These are phyloP conservation scores for Candida adriatica DNA, from an alignment of 805 yeast genomes.

Conservation along the genomic window DNA sequence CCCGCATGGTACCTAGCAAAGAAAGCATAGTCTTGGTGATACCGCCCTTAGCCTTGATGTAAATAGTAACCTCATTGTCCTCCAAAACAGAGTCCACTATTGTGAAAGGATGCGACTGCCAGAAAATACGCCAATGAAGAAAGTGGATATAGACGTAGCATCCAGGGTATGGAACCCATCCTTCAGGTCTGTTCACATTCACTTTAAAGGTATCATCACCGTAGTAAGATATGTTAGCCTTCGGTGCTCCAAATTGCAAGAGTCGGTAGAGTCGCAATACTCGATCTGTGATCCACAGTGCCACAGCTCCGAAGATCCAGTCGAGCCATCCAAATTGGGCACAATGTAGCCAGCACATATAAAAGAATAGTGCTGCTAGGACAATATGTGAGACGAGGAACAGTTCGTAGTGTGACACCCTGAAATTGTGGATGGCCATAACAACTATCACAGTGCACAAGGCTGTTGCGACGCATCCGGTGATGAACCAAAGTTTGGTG, in stretches of 20 bases:
- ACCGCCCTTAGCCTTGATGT: constrained; percentile 49
- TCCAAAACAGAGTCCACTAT: constrained; percentile 35
- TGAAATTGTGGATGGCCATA: constrained; percentile 32
- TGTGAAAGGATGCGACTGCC: constrained; percentile 75
- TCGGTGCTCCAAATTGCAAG: constrained; percentile 13
- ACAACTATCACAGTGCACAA: constrained; percentile 6
- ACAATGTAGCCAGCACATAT: constrained; percentile 55
- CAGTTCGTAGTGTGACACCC: constrained; percentile 52
- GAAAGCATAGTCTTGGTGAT: constrained; percentile 29
- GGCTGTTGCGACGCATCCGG: constrained; percentile 14
- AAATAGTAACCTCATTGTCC: constrained; percentile 33
- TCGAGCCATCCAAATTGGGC: constrained; percentile 40
- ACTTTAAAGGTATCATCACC: constrained; percentile 43
- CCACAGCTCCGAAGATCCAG: constrained; percentile 10
- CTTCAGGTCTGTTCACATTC: constrained; percentile 31
- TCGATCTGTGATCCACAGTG: constrained; percentile 46
- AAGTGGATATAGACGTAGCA: constrained; percentile 51
- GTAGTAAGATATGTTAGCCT: constrained; percentile 14
- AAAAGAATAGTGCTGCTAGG: constrained; percentile 46
- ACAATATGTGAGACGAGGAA: constrained; percentile 53
- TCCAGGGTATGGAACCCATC: constrained; percentile 49
- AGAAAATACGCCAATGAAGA: constrained; percentile 41
- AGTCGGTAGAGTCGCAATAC: constrained; percentile 35
- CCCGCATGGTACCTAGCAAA: constrained; percentile 22
- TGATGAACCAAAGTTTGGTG: constrained; percentile 11